Evolutionary conservation across 2,329 filamentous ascomycete genomes (phyloP).

Genomic region (Aspergillus novofumigatus): DNA sequence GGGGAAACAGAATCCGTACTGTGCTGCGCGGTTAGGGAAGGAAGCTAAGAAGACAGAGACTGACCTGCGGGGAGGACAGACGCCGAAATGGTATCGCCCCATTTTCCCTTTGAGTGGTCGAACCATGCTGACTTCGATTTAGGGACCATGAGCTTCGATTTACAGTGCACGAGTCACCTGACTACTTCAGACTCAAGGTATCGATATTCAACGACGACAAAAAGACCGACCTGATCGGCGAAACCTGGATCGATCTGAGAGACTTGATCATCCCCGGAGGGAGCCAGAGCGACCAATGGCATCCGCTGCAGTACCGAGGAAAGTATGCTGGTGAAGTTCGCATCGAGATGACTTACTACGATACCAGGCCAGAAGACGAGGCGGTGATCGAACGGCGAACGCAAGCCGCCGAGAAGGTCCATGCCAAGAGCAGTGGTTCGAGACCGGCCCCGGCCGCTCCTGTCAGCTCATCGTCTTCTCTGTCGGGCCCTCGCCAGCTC

Average conservation of each 20-base stretch:
- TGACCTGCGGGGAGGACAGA: slow-evolving; percentile 90
- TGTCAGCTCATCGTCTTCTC: slow-evolving; percentile 21
- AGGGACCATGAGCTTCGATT: slow-evolving; percentile 99
- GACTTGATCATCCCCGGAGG: slow-evolving; percentile 79
- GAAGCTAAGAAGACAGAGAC: slow-evolving; percentile 97
- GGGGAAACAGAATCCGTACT: slow-evolving; percentile 98
- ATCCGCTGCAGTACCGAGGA: slow-evolving; percentile 77
- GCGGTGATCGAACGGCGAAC: slow-evolving; percentile 53
- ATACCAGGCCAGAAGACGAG: slow-evolving; percentile 80
- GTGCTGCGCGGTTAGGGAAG: slow-evolving; percentile 87
- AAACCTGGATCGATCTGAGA: slow-evolving; percentile 82
- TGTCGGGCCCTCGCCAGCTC: slow-evolving; percentile 49
- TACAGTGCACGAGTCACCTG: slow-evolving; percentile 89
- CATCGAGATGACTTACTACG: slow-evolving; percentile 95
- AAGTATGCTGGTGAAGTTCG: slow-evolving; percentile 95
- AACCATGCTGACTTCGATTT: slow-evolving; percentile 12
- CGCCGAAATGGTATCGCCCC: slow-evolving; percentile 75
- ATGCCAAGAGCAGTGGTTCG: slow-evolving; percentile 26
- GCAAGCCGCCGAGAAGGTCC: slow-evolving; percentile 34
- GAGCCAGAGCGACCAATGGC: slow-evolving; percentile 93
- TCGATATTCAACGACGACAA: slow-evolving; percentile 99
- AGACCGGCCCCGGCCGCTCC: slow-evolving; percentile 10
- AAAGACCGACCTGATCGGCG: slow-evolving; percentile 92
- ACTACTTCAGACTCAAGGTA: slow-evolving; percentile 93
- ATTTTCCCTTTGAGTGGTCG: not conserved